These are phyloP conservation scores for Blastomyces percursus DNA, from an alignment of 2,329 filamentous ascomycete species.

Conservation along the genomic window DNA sequence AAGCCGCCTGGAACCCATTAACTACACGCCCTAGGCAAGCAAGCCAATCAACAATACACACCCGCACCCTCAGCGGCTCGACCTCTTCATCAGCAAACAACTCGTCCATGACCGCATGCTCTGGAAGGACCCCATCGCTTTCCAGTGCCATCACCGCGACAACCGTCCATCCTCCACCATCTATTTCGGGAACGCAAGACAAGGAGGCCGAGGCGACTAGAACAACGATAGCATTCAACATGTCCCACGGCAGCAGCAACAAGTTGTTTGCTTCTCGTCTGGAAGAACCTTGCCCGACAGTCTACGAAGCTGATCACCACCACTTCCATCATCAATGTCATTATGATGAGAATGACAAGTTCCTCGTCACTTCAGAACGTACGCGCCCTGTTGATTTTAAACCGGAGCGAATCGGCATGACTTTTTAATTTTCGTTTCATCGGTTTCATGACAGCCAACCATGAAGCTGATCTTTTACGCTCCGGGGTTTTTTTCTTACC, in stretches of 20 bases:
- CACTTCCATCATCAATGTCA: background rate
- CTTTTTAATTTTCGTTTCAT: constrained; percentile 17
- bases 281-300: constrained; percentile 17
- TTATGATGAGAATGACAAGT: background rate
- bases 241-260: constrained; percentile 3
- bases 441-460: background rate
- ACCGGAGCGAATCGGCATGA: constrained; percentile 21
- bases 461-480: background rate
- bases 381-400: background rate
- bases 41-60: constrained; percentile 8
- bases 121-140: constrained; percentile 20
- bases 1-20: background rate
- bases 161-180: constrained; percentile 12
- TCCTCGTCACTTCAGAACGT: background rate
- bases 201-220: constrained; percentile 15
- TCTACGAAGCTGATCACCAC: constrained; percentile 20
- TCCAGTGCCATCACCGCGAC: constrained; percentile 20
- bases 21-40: constrained; percentile 1
- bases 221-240: constrained; percentile 4
- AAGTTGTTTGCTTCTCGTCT: constrained; percentile 8
- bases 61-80: constrained; percentile 28
- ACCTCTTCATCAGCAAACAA: constrained; percentile 24
- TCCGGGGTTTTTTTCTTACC: background rate
- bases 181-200: constrained; percentile 11
- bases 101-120: constrained; percentile 17